These are phyloP conservation scores for Salix udensis DNA, from an alignment of 345 rosid species.

Conservation along the genomic window DNA sequence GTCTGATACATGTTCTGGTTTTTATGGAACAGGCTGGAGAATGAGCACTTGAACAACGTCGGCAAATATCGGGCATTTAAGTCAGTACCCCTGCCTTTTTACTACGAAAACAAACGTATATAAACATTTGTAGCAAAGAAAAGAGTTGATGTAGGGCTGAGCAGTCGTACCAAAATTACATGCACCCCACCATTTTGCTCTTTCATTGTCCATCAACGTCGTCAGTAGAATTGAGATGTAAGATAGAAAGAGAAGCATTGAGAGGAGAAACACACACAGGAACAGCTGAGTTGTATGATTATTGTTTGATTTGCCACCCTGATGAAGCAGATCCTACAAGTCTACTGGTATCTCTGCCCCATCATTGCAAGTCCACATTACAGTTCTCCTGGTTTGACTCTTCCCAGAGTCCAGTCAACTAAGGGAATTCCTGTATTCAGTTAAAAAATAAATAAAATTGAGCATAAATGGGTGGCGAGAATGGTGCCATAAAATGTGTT, in stretches of 20 bases:
- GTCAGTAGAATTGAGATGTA: background rate
- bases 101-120: slow-evolving; percentile 25
- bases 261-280: background rate
- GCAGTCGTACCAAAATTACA: background rate
- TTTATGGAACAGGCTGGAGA: slow-evolving; percentile 58
- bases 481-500: too few relatives aligned
- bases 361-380: too few relatives aligned
- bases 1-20: background rate
- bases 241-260: background rate
- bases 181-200: background rate
- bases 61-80: slow-evolving; percentile 79
- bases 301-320: too few relatives aligned
- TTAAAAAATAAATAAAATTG: too few relatives aligned
- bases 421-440: too few relatives aligned
- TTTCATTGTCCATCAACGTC: background rate
- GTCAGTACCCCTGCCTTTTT: slow-evolving; percentile 70
- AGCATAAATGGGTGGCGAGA: too few relatives aligned
- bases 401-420: too few relatives aligned
- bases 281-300: too few relatives aligned
- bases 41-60: slow-evolving; percentile 80
- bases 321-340: too few relatives aligned
- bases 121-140: background rate
- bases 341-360: too few relatives aligned
- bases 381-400: too few relatives aligned
- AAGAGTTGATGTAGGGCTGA: background rate